Evolutionary conservation across 768 basidiomycete genomes (phyloP).

Genomic region (Russula compacta): DNA sequence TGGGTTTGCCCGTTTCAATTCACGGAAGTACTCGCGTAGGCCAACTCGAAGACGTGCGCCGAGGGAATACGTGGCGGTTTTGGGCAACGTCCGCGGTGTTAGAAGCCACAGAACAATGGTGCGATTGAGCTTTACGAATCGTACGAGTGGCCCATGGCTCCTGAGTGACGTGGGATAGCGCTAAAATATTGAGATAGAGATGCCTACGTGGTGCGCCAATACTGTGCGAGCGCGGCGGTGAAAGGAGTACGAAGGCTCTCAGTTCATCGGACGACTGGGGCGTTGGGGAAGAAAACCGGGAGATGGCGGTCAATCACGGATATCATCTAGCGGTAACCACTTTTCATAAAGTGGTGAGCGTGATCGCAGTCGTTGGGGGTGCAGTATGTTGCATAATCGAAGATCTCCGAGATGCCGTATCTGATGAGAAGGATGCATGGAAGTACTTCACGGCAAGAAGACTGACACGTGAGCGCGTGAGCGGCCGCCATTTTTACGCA

Average conservation of each 20-base stretch:
- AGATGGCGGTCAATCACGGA: neutral
- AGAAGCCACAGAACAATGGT: neutral
- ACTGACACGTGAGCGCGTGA: neutral
- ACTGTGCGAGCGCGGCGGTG: neutral
- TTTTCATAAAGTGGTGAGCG: neutral
- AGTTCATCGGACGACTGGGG: too few relatives aligned
- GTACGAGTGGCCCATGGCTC: neutral
- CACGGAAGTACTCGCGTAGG: neutral
- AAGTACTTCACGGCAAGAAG: neutral
- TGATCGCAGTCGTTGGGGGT: neutral
- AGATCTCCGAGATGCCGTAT: neutral
- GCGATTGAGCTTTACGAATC: neutral
- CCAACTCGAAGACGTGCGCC: neutral
- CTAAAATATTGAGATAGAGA: neutral
- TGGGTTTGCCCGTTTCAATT: neutral
- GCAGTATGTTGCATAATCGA: neutral
- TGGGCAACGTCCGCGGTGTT: conserved; percentile 1
- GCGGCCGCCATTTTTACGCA: neutral
- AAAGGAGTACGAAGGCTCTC: too few relatives aligned
- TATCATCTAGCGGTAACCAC: neutral
- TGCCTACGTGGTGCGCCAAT: neutral
- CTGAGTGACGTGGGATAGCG: neutral
- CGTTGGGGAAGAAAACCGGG: too few relatives aligned
- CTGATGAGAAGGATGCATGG: conserved; percentile 1
- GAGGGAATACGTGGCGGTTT: neutral